phyloP scores from a whole-genome alignment of 1,284 basidiomycete species.

The Pisolithus thermaeus region DNA sequence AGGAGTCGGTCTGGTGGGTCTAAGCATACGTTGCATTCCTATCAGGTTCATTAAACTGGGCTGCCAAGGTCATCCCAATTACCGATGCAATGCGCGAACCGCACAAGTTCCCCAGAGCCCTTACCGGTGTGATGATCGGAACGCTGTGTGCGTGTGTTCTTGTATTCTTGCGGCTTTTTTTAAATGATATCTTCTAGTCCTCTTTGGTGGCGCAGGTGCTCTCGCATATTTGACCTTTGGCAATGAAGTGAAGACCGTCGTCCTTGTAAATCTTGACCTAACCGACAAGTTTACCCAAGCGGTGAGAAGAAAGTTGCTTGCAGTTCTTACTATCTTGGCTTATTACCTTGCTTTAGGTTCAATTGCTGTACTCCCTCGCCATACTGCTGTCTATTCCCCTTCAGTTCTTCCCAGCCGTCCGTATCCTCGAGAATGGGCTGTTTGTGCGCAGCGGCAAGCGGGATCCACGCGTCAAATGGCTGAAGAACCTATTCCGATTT shows the following conservation, averaged over 20 bases:
- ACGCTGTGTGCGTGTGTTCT: constrained; percentile 48
- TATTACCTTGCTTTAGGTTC: constrained; percentile 40
- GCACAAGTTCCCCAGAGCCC: constrained; percentile 82
- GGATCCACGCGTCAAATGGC: constrained; percentile 70
- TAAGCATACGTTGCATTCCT: background rate
- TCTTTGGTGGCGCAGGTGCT: constrained; percentile 89
- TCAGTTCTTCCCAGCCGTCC: constrained; percentile 95
- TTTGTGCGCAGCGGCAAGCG: constrained; percentile 87
- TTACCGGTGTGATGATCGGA: constrained; percentile 89
- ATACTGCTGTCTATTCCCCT: constrained; percentile 93
- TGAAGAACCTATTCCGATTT: constrained; percentile 90
- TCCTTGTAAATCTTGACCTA: constrained; percentile 90
- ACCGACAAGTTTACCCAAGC: constrained; percentile 86
- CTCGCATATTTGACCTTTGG: constrained; percentile 91
- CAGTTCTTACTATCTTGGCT: constrained; percentile 7
- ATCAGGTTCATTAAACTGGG: constrained; percentile 4
- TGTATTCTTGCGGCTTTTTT: constrained; percentile 3
- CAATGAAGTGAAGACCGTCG: constrained; percentile 84
- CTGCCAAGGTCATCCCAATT: constrained; percentile 78
- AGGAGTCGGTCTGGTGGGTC: constrained; percentile 84
- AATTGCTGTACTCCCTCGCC: constrained; percentile 87
- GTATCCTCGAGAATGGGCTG: constrained; percentile 96
- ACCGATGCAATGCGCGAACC: constrained; percentile 96
- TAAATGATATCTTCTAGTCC: constrained; percentile 36
- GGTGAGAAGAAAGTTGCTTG: constrained; percentile 35